These are phyloP conservation scores for Rhinocladiella mackenziei DNA, from an alignment of 2,329 filamentous ascomycete species.

Conservation along the genomic window DNA sequence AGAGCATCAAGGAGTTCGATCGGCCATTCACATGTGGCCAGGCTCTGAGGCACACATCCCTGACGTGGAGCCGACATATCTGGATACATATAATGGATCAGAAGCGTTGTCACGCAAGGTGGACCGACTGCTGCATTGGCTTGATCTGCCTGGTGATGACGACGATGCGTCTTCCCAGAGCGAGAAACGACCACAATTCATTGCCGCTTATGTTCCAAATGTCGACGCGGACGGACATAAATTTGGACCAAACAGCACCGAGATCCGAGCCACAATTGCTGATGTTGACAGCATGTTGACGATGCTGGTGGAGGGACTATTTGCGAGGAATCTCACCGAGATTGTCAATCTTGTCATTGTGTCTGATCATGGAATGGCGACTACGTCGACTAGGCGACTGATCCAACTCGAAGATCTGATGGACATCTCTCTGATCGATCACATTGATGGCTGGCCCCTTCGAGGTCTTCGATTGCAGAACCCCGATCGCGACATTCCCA, in stretches of 20 bases:
- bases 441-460: conserved; percentile 90
- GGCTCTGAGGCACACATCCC: conserved; percentile 85
- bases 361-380: conserved; percentile 97
- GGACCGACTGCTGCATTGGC: conserved; percentile 69
- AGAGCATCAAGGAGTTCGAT: conserved; percentile 71
- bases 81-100: conserved; percentile 79
- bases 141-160: conserved; percentile 76
- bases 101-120: conserved; percentile 74
- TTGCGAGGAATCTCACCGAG: conserved; percentile 74
- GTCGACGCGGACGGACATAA: conserved; percentile 83
- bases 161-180: conserved; percentile 46
- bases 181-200: conserved; percentile 74
- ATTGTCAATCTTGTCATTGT: conserved; percentile 96
- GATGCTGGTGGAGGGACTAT: conserved; percentile 68
- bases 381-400: conserved; percentile 73
- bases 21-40: conserved; percentile 97
- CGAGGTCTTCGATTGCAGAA: conserved; percentile 81
- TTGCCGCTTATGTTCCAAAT: conserved; percentile 90
- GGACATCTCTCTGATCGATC: conserved; percentile 70
- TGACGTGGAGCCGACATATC: conserved; percentile 67
- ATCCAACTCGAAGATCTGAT: conserved; percentile 88
- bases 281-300: conserved; percentile 81
- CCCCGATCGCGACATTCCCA: conserved; percentile 57
- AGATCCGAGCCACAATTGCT: conserved; percentile 73
- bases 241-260: conserved; percentile 91